Evolutionary conservation across 202 grass and related monocot genomes (phyloP), one percentile per base, ranked within the genome.

Genomic region (Schoenoplectus tabernaemontani): DNA sequence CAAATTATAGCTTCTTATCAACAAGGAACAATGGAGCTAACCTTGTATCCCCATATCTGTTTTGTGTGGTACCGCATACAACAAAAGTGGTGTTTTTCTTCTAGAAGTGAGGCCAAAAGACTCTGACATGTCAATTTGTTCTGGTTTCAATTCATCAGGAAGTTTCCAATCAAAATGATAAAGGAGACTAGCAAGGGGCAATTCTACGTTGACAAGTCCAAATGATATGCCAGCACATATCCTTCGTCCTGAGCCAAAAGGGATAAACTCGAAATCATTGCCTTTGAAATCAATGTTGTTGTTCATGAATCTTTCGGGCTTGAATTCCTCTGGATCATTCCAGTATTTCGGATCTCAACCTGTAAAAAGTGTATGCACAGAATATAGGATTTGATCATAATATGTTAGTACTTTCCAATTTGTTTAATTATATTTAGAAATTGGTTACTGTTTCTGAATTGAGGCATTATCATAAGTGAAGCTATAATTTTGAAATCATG

Each of bases 131-230:
- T 85, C 85, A 12, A 83, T 4, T 28, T 87, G 82, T 0, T 44
- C 53, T 3, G 69, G 61, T 42, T 32, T 30, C 33, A 64, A 1
- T 24, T 72, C 69, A 0, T 10, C 3, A 0, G 64, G 10, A 36
- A 84, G 82, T 61, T 72, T 60, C 81, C 81, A 83, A 56, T 76
- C 81, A 62, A 83, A 83, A 30, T 83, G 54, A 61, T 75, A 83
- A 22, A 86, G 78, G 2, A 86, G 46, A n/a, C 50, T 77, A 24
- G 84, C 84, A n/a, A 82, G 68, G 7, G 68, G 26, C 11, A 77
- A 20, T 46, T 70, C 84, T 3, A 61, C 23, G 42, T 57, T 76
- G 4, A 8, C 33, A 9, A 67, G 4, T 11, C 80, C 85, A 7
- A 71, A 71, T 3, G 72, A 48, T 17, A 82, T 4, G 12, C 85